Percentiles rank a stretch among this genome's conserved stretches.
Conservation (phyloP, 768 basidiomycete species). For the Chlorophyllum brunneum region DNA sequence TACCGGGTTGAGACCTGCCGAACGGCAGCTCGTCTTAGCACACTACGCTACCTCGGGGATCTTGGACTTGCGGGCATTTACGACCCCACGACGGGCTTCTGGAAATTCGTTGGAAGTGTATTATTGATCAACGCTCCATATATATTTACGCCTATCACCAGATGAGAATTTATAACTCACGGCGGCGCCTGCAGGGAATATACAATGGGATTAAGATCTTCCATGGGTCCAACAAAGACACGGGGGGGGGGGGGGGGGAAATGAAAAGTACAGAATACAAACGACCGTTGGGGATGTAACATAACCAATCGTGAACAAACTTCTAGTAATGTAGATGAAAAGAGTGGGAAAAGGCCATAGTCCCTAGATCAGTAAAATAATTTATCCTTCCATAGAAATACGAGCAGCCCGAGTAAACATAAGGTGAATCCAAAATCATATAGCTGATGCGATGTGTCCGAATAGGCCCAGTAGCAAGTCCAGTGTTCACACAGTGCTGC, state of each 20-base stretch:
- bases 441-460: slow-evolving; percentile 10
- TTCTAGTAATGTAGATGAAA: not conserved
- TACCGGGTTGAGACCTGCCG: no score
- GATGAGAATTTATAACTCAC: no score
- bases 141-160: no score
- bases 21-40: no score
- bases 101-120: no score
- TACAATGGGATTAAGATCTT: no score
- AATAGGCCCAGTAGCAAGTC: slow-evolving; percentile 23
- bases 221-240: not conserved
- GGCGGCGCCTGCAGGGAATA: no score
- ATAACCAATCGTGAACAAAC: not conserved
- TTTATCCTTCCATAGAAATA: slow-evolving; percentile 28
- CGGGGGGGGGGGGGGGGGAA: not conserved
- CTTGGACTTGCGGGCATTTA: no score
- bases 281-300: not conserved
- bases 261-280: not conserved
- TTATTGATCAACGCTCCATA: no score
- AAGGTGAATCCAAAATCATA: slow-evolving; percentile 23
- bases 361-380: slow-evolving; percentile 14
- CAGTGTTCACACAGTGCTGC: slow-evolving; percentile 33
- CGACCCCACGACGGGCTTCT: no score
- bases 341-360: not conserved
- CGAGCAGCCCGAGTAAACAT: slow-evolving; percentile 22
- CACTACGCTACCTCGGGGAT: no score